Evolutionary conservation across 73 alveolate species (phyloP).

Genomic region (Paramecium primaurelia): DNA sequence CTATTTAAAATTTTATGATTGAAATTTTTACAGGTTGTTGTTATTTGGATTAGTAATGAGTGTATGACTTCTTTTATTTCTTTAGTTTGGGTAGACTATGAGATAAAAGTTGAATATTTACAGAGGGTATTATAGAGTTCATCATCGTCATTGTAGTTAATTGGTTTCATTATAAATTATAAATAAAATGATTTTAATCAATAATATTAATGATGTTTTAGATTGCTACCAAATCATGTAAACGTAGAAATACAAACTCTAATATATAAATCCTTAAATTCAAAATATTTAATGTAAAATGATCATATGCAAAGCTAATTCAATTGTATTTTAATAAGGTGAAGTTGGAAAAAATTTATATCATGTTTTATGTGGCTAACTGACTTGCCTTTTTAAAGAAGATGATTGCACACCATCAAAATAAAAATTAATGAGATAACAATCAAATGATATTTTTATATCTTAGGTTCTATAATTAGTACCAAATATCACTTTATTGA

Average conservation of each 20-base stretch:
- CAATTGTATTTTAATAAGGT: neutral
- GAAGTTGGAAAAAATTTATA: neutral
- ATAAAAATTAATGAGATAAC: neutral
- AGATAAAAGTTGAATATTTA: neutral
- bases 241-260: neutral
- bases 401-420: neutral
- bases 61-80: neutral
- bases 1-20: neutral
- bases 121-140: neutral
- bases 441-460: neutral
- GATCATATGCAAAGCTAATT: neutral
- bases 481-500: neutral
- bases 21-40: neutral
- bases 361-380: neutral
- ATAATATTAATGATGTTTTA: slow-evolving; percentile 16
- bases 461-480: neutral
- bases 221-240: neutral
- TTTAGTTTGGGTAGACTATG: neutral
- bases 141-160: neutral
- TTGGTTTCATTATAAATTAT: neutral
- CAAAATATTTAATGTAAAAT: neutral
- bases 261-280: neutral
- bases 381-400: neutral
- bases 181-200: neutral
- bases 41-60: neutral